phyloP scores from a whole-genome alignment of 208 protist species.

The Balamuthia mandrillaris region DNA sequence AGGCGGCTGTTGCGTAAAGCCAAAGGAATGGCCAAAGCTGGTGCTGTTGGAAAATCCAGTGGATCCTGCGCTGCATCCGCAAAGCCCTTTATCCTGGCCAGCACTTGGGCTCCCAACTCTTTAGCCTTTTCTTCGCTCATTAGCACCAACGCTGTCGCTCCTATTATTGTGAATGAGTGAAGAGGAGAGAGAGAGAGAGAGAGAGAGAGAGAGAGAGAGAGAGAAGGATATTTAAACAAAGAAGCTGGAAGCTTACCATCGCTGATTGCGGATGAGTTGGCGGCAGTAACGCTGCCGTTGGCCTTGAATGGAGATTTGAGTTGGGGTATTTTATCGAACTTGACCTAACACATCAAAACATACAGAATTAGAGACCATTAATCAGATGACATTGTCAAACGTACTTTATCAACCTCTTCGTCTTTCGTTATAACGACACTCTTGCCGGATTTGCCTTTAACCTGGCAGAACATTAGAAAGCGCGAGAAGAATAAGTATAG shows the following conservation, averaged over 20 bases:
- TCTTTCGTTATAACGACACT: slow-evolving; percentile 72
- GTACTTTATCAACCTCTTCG: slow-evolving; percentile 82
- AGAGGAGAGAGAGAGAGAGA: no score
- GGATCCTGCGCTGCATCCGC: slow-evolving; percentile 83
- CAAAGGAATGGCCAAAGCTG: slow-evolving; percentile 80
- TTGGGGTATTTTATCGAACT: slow-evolving; percentile 79
- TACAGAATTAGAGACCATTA: no score
- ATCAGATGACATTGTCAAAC: no score
- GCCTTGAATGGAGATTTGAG: slow-evolving; percentile 81
- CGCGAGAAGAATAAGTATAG: no score
- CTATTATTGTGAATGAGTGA: no score
- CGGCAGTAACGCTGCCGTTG: slow-evolving; percentile 84
- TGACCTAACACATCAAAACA: no score
- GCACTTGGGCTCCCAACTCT: background rate
- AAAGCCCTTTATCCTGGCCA: slow-evolving; percentile 52
- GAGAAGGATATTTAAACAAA: no score
- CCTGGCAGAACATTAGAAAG: no score
- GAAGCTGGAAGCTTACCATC: no score
- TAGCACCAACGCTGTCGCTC: slow-evolving; percentile 81
- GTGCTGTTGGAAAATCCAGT: slow-evolving; percentile 78
- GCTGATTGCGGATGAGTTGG: slow-evolving; percentile 83
- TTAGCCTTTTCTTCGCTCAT: slow-evolving; percentile 42
- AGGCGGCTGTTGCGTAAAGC: slow-evolving; percentile 24
- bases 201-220: no score
- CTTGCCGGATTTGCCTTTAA: slow-evolving; percentile 52